Conservation (phyloP, 1,139 yeast species). For the Sugiyamaella neomexicana region DNA sequence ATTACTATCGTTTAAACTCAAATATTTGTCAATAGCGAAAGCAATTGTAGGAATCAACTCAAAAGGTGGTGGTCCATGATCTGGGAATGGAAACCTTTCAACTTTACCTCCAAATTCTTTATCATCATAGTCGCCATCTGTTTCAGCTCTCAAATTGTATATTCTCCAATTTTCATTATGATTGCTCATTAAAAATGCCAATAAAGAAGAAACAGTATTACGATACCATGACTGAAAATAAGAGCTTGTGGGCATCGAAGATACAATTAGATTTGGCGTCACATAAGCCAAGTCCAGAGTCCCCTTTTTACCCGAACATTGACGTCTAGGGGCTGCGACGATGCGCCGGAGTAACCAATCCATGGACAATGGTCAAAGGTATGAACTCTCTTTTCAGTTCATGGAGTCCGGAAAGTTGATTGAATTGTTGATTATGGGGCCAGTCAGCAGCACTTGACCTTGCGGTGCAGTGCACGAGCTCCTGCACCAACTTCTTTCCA, state of each 20-base stretch:
- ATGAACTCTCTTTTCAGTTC: no score
- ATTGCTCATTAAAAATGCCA: constrained; percentile 48
- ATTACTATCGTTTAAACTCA: constrained; percentile 41
- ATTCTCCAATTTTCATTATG: constrained; percentile 67
- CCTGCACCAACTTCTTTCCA: constrained; percentile 5
- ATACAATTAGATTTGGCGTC: constrained; percentile 59
- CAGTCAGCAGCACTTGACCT: no score
- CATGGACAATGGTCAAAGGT: not conserved
- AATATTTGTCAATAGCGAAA: constrained; percentile 48
- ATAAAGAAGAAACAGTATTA: constrained; percentile 54
- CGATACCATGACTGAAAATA: constrained; percentile 53
- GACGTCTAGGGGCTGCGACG: constrained; percentile 15
- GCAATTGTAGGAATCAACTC: constrained; percentile 48
- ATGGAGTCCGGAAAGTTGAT: no score
- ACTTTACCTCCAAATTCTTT: constrained; percentile 39
- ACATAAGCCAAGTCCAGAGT: constrained; percentile 61
- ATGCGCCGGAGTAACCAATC: constrained; percentile 17
- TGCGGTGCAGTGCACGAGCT: no score
- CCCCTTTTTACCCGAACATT: constrained; percentile 72
- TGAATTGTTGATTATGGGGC: no score
- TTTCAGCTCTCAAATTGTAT: constrained; percentile 70
- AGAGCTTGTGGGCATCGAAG: constrained; percentile 67
- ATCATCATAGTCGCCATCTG: constrained; percentile 49
- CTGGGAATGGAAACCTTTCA: constrained; percentile 61
- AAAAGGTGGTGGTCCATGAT: constrained; percentile 77